These are phyloP conservation scores for Talaromyces ruber DNA, from an alignment of 495 filamentous ascomycete species.

Conservation along the genomic window DNA sequence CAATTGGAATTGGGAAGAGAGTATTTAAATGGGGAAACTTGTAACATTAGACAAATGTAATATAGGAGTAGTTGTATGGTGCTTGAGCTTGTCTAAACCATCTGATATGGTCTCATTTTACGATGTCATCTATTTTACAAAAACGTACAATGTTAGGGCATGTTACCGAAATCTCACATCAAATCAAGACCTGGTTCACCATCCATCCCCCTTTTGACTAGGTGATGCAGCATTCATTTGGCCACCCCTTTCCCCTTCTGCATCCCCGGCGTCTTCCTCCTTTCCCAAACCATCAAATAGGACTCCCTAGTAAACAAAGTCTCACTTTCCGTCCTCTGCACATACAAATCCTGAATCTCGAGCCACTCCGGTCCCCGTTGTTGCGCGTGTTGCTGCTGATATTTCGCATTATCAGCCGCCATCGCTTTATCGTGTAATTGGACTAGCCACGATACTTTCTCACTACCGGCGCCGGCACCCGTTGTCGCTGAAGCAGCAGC, in stretches of 20 bases:
- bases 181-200: not conserved
- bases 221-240: not conserved
- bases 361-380: conserved; percentile 65
- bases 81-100: not conserved
- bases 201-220: not conserved
- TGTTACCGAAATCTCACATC: not conserved
- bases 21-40: conserved; percentile 40
- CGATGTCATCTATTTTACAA: not conserved
- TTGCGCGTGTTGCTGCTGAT: conserved; percentile 18
- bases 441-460: conserved; percentile 46
- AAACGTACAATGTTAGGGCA: not conserved
- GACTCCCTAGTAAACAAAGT: conserved; percentile 85
- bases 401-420: conserved; percentile 25
- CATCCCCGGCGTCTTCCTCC: conserved; percentile 49
- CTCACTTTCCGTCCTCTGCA: conserved; percentile 77
- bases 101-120: not conserved
- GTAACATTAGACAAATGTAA: conserved; percentile 14
- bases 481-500: conserved; percentile 19
- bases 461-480: conserved; percentile 29
- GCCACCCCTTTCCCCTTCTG: conserved; percentile 32
- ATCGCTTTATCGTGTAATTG: conserved; percentile 49
- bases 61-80: not conserved
- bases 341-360: conserved; percentile 88
- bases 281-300: conserved; percentile 96
- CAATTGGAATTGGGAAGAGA: conserved; percentile 35